Evolutionary conservation across 2,329 filamentous ascomycete species (phyloP), one percentile per base, ranked within the genome.

Genomic region (Calonectria pseudoturangicola): DNA sequence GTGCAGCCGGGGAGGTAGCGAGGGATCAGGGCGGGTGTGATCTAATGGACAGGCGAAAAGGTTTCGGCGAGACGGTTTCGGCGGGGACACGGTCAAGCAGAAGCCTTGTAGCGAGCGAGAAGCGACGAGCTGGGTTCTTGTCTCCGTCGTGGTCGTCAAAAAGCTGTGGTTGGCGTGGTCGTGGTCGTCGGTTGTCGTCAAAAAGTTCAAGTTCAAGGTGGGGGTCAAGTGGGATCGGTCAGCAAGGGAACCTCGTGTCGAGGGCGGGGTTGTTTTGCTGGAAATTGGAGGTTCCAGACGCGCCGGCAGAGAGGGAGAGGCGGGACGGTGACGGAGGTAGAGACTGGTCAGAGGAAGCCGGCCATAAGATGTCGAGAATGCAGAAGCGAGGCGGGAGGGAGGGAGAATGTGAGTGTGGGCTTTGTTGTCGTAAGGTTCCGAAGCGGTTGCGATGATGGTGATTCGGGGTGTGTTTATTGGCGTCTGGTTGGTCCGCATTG

Each of bases 231-330:
- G 54, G 69, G 54, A 71, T 71, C 69, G 69, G 69, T 71, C 69
- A 71, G 69, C 63, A 67, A 71, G 69, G 69, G 69, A 47, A 71
- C 63, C 69, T 71, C 63, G 69, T 63, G 21, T 62, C 51, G 45
- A 71, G 69, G 69, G 69, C 69, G 69, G 69, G 69, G 69, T 71
- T 67, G 66, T 30, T 68, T 66, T 27, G 63, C 41, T 66, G 21
- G 51, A 68, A 62, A 68, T 62, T 98, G 95, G 95, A 98, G 97
- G 77, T 73, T 77, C 67, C 45, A 70, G 70, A 28, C 73, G 60
- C 51, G 66, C 69, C 66, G 71, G 73, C 63, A 66, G 47, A 71
- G 36, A 50, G 43, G 45, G 72, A 73, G 69, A 63, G 43, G 47
- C 54, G 68, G 72, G 60, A 47, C 30, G 56, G 28, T 7, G 74